Base-by-base conservation (phyloP, 257 asterid species). In the Striga asiatica region DNA sequence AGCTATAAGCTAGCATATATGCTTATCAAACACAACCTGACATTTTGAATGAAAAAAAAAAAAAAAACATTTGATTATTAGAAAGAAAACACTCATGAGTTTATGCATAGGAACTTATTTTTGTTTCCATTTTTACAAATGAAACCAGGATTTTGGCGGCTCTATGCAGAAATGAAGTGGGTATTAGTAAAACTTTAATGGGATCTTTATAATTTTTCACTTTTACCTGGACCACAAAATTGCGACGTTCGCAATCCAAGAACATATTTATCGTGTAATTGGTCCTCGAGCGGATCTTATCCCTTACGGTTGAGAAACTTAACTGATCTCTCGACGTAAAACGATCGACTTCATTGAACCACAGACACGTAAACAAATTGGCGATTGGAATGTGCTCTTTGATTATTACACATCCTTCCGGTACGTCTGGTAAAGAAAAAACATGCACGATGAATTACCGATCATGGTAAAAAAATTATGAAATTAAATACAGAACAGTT, bases 281-380 rank as follows among this genome's bases (percentile, higher is more conserved):
- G 14, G 93, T 84, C 76, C 71, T 77, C 21, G 74, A 61, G 50
- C 52, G n/a, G 66, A 84, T 70, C 77, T 81, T 81, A 64, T 81
- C 93, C 71, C 95, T 71, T 27, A 81, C 93, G 4, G 81, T 81
- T 25, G 95, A 80, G 62, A 85, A 85, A 47, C 95, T 85, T 57
- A 85, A 72, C 72, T 82, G 95, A 68, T 85, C 95, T 66, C 93
- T 72, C 52, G 93, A 74, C 2, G 89, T 82, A 61, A 82, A 82
- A 3, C 95, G 83, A 64, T 80, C 93, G 27, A 82, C 95, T 62
- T 85, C 93, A 39, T 79, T 82, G 60, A 82, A 85, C 93, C 95
- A 82, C 21, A 81, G 89, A 59, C 95, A 85, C 43, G 93, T 79
- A 68, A 82, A 85, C 65, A 82, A 89, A 57, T 82, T 75, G 65